These are phyloP conservation scores for Angomonas ambiguus DNA, from an alignment of 208 protist species.

Conservation along the genomic window DNA sequence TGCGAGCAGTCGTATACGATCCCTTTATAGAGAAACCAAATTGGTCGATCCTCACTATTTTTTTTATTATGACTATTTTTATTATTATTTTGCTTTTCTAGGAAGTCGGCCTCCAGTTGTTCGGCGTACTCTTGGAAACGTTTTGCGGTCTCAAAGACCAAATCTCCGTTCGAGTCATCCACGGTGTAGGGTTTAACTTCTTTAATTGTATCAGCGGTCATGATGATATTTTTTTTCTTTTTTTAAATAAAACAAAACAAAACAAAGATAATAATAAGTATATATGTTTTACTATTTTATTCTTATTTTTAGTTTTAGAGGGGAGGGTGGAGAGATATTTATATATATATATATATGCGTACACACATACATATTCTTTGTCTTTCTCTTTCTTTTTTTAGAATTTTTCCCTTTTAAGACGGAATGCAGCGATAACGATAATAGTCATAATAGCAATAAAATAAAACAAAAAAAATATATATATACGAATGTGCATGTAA, in stretches of 20 bases:
- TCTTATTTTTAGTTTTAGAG: not conserved
- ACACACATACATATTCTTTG: too few relatives aligned
- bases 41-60: constrained; percentile 8
- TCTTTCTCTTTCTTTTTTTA: too few relatives aligned
- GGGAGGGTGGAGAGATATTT: not conserved
- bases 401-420: too few relatives aligned
- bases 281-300: not conserved
- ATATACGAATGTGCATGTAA: too few relatives aligned
- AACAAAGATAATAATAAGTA: constrained; percentile 8
- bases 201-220: not conserved
- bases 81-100: too few relatives aligned
- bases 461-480: too few relatives aligned
- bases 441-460: too few relatives aligned
- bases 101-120: not conserved
- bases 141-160: constrained; percentile 19
- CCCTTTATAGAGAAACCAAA: constrained; percentile 44
- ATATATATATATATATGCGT: too few relatives aligned
- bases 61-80: too few relatives aligned
- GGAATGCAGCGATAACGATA: too few relatives aligned
- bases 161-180: constrained; percentile 21
- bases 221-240: constrained; percentile 3
- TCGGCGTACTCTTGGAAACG: constrained; percentile 34
- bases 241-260: constrained; percentile 5
- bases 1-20: constrained; percentile 78
- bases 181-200: constrained; percentile 14